Base-by-base conservation (phyloP, 2,329 filamentous ascomycete genomes). In the Paramyrothecium roridum region DNA sequence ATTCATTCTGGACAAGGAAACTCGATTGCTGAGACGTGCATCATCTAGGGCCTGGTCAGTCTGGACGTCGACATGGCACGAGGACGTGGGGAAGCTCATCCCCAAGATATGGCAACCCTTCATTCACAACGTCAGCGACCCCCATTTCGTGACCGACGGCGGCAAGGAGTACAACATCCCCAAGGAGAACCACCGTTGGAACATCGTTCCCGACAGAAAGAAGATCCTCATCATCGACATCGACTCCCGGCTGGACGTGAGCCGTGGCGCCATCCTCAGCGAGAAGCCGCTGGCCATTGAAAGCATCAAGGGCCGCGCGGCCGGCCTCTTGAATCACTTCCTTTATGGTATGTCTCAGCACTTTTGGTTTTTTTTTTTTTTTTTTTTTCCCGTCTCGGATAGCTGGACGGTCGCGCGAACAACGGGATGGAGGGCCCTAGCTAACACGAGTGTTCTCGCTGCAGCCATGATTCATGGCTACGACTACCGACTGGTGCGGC, bases 401-500 rank as follows among this genome's bases (percentile, higher is more conserved):
- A 19, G 8, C n/a, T n/a, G n/a, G n/a, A n/a, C n/a, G n/a, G n/a
- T n/a, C n/a, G n/a, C n/a, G n/a, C n/a, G n/a, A n/a, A n/a, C n/a
- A n/a, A n/a, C n/a, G n/a, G n/a, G n/a, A n/a, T n/a, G n/a, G n/a
- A n/a, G n/a, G n/a, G n/a, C 20, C 11, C 33, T 52, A 43, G 49
- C 50, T 33, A 37, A 1, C 33, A 3, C 12, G 17, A 37, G 10
- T 37, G 33, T 37, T 37, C 16, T 13, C 12, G 37, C 12, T 13
- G 10, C 17, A 67, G 65, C 65, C 10, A 59, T 67, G 61, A 77
- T 80, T 50, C 78, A 80, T 61, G 76, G 76, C 6, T 79, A 79
- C 63, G 74, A 78, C 52, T 80, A 80, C 62, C 76, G 77, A 34
- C 73, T 78, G 53, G 71, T 79, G 30, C 73, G 71, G 55, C 74